phyloP scores from a whole-genome alignment of 768 basidiomycete species.

The Bullera alba region DNA sequence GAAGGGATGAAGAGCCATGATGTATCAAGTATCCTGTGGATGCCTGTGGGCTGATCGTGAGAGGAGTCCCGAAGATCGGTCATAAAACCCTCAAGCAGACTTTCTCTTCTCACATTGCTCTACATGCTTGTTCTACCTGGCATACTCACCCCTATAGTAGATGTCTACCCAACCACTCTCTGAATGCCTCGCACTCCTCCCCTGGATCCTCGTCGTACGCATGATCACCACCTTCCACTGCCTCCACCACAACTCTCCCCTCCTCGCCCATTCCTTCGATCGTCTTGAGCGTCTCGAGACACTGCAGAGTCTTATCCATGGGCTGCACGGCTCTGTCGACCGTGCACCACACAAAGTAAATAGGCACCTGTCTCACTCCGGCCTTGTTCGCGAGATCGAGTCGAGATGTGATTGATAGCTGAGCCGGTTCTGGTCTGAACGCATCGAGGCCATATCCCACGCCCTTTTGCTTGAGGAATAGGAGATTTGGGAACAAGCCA shows the following conservation, averaged over 20 bases:
- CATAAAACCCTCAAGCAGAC: too few relatives aligned
- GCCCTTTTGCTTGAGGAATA: constrained; percentile 31
- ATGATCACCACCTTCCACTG: constrained; percentile 24
- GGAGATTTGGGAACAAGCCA: constrained; percentile 28
- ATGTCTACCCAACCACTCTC: constrained; percentile 26
- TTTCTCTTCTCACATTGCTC: too few relatives aligned
- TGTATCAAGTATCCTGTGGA: too few relatives aligned
- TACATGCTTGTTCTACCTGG: background rate
- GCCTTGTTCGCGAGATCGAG: constrained; percentile 6
- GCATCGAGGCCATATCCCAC: constrained; percentile 26
- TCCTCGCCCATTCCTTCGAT: constrained; percentile 2
- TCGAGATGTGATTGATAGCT: constrained; percentile 28
- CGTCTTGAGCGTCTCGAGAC: constrained; percentile 16
- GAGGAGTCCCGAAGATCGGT: too few relatives aligned
- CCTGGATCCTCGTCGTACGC: constrained; percentile 34
- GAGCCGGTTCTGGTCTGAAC: constrained; percentile 25
- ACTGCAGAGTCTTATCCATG: constrained; percentile 28
- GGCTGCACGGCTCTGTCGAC: constrained; percentile 34
- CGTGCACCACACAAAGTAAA: constrained; percentile 28
- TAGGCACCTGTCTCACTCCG: constrained; percentile 3
- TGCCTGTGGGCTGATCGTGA: too few relatives aligned
- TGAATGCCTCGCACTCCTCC: constrained; percentile 29
- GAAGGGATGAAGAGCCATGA: too few relatives aligned
- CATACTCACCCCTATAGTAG: background rate
- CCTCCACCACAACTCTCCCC: constrained; percentile 15